A percentile compares a stretch with the other conserved stretches of the same genome.
phyloP scores from a whole-genome alignment of 225 moss, liverwort and hornwort genomes.

The Pleurozium schreberi region DNA sequence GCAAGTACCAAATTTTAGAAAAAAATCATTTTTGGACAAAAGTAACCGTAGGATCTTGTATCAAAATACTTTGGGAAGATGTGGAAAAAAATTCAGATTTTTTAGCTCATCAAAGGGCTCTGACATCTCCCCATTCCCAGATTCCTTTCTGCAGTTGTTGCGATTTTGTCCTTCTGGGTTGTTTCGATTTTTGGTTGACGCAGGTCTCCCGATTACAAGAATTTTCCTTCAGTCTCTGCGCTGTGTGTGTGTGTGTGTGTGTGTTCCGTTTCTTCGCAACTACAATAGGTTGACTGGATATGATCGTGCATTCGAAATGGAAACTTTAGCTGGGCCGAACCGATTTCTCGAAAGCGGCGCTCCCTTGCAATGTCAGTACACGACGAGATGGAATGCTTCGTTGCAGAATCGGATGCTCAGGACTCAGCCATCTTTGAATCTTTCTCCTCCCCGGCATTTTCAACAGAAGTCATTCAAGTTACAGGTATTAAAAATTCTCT shows the following conservation, averaged over 20 bases:
- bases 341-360: neutral
- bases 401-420: neutral
- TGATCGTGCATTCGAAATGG: slow-evolving; percentile 3
- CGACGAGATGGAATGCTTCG: neutral
- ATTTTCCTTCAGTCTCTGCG: neutral
- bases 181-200: neutral
- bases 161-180: neutral
- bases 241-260: neutral
- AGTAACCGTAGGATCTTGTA: too few relatives aligned
- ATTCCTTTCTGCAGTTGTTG: neutral
- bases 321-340: neutral
- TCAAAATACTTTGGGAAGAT: too few relatives aligned
- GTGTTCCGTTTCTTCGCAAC: neutral
- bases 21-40: too few relatives aligned
- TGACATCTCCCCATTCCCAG: neutral
- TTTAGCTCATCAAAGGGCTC: neutral
- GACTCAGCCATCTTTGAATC: neutral
- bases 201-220: neutral
- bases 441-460: neutral
- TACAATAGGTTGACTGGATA: neutral
- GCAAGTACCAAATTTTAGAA: too few relatives aligned
- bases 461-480: slow-evolving; percentile 1
- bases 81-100: too few relatives aligned
- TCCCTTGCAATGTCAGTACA: neutral
- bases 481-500: neutral